These are phyloP conservation scores for Pisolithus sp. DNA, from an alignment of 768 basidiomycete genomes.

Conservation along the genomic window DNA sequence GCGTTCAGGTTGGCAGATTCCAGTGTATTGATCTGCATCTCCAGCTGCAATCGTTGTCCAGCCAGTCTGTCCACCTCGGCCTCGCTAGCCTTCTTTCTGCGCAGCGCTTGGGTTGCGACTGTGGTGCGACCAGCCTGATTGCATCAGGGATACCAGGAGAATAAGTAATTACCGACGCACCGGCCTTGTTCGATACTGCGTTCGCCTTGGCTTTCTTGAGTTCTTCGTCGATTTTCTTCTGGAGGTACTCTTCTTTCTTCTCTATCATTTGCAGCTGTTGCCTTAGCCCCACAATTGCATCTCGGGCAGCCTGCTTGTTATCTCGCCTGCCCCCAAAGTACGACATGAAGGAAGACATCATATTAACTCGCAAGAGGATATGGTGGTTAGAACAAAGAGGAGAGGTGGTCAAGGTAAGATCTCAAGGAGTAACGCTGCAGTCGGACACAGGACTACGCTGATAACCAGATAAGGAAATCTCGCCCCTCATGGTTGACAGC, in stretches of 20 bases:
- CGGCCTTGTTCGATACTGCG: conserved; percentile 87
- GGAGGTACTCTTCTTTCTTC: conserved; percentile 97
- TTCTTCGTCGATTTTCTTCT: conserved; percentile 96
- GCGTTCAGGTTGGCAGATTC: conserved; percentile 97
- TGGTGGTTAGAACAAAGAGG: background rate
- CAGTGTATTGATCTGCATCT: conserved; percentile 94
- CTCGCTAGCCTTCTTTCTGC: conserved; percentile 90
- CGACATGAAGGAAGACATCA: conserved; percentile 78
- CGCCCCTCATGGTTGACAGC: conserved; percentile 11
- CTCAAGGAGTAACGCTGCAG: conserved; percentile 8
- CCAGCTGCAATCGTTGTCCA: conserved; percentile 84
- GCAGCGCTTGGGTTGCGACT: conserved; percentile 87
- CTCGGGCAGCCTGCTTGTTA: conserved; percentile 77
- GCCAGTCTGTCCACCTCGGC: conserved; percentile 78
- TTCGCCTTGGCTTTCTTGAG: conserved; percentile 86
- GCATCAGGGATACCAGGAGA: conserved; percentile 3
- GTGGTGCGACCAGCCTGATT: conserved; percentile 8
- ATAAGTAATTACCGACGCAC: conserved; percentile 45
- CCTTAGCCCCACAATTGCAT: conserved; percentile 88
- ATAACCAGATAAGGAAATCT: conserved; percentile 22
- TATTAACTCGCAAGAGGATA: conserved; percentile 19
- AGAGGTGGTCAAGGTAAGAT: conserved; percentile 4
- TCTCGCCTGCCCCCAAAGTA: conserved; percentile 84
- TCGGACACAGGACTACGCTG: conserved; percentile 2
- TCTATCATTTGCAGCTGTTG: conserved; percentile 95